phyloP scores from a whole-genome alignment of 108 stramenopile species.

The Hondaea fermentalgiana region DNA sequence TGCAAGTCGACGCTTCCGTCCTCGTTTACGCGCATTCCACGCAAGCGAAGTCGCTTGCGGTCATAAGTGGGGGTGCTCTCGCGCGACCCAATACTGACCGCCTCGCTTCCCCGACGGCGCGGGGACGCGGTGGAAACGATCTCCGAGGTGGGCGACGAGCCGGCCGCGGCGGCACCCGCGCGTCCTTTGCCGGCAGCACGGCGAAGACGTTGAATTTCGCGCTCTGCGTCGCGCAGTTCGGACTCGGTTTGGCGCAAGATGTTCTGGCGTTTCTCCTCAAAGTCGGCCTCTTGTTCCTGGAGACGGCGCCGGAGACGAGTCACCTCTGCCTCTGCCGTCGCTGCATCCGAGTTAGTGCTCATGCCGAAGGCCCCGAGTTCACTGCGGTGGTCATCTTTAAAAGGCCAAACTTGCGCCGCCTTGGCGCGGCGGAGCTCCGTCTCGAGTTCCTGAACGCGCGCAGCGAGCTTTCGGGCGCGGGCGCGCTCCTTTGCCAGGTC shows the following conservation, averaged over 20 bases:
- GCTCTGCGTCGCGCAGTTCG: not conserved
- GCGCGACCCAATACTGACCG: not conserved
- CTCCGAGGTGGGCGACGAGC: not conserved
- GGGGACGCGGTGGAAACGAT: not conserved
- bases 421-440: not conserved
- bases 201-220: not conserved
- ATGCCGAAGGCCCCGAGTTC: not conserved
- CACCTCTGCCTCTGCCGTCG: not conserved
- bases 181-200: not conserved
- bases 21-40: not conserved
- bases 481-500: not conserved
- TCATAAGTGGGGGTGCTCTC: not conserved
- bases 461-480: not conserved
- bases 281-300: not conserved
- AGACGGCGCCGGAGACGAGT: not conserved
- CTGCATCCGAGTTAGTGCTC: not conserved
- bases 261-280: not conserved
- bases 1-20: not conserved
- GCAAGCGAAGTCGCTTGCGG: not conserved
- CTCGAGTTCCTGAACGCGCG: not conserved
- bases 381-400: constrained; percentile 2
- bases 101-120: not conserved
- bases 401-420: not conserved
- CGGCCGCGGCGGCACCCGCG: too few species aligned
- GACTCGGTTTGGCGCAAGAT: not conserved